Base-by-base conservation (phyloP, 345 rosid genomes). In the Aquilaria malaccensis region DNA sequence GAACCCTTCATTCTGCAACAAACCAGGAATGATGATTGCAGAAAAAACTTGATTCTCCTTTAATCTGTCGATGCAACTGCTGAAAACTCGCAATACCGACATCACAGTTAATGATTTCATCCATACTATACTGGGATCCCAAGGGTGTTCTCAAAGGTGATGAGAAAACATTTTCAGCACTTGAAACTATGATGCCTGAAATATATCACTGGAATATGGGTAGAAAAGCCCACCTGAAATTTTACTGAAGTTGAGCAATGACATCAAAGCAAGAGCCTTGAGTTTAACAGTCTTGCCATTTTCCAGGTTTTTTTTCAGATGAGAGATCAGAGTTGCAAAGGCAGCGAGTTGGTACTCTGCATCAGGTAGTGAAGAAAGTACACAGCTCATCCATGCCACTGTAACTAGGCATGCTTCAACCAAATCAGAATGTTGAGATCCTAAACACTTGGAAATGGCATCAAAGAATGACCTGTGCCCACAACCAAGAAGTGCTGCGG, bases 251-350 rank as follows among this genome's bases (percentile, higher is more conserved):
- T 72, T 80, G 4, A 80, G 77, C 15, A 85, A 73, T 11, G 79
- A 77, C 50, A 79, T 51, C 30, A 87, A 85, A 60, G 87, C 85
- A 57, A 82, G 83, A 65, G 78, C 76, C 68, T 72, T 77, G 15
- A 71, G 78, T 55, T 77, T 75, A 41, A 59, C 56, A 31, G 14
- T 69, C 61, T 76, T 70, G 47, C 74, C 78, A 57, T 67, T 64
- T 68, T 67, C 65, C 57, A 82, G 72, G 57, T 45, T 73, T 47
- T 74, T 65, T 77, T 80, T 80, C 60, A 82, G 74, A 60, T 55
- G 77, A 33, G 78, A 67, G 46, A 80, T 68, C 59, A 82, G 79
- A 45, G 63, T 52, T 50, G 80, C 72, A 69, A 77, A 72, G 45
- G 78, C 77, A 9, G 74, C 70, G 65, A 74, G 73, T 68, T 77